Evolutionary conservation across 495 filamentous ascomycete genomes (phyloP).

Genomic region (Viridothelium virens): DNA sequence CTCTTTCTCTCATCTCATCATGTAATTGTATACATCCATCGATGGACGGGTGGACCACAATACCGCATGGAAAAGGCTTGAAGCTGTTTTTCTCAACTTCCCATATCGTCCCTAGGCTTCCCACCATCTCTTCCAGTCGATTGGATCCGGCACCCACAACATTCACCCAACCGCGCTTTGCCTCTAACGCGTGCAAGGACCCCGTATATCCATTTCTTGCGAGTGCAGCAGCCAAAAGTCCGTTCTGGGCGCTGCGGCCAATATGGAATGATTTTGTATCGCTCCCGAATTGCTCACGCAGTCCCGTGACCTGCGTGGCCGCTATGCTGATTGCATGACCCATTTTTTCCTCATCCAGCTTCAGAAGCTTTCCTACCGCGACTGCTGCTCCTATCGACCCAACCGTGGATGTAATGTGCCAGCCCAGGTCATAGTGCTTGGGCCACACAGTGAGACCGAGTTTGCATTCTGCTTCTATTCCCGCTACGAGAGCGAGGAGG

Average conservation of each 20-base stretch:
- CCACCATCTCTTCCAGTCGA: slow-evolving; percentile 34
- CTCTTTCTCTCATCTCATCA: slow-evolving; percentile 32
- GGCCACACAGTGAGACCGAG: slow-evolving; percentile 46
- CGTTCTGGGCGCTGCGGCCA: slow-evolving; percentile 46
- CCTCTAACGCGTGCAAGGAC: slow-evolving; percentile 43
- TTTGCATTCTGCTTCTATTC: slow-evolving; percentile 47
- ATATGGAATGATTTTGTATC: slow-evolving; percentile 50
- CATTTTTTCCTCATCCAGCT: slow-evolving; percentile 34
- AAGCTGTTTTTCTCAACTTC: slow-evolving; percentile 48
- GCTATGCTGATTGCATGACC: slow-evolving; percentile 48
- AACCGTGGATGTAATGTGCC: slow-evolving; percentile 49
- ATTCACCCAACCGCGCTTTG: slow-evolving; percentile 47
- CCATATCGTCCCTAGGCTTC: slow-evolving; percentile 36
- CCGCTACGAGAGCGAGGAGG: slow-evolving; percentile 45
- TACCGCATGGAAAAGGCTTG: slow-evolving; percentile 52
- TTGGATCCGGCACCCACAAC: slow-evolving; percentile 40
- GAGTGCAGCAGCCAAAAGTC: slow-evolving; percentile 44
- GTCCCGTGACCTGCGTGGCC: slow-evolving; percentile 45
- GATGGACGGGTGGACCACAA: slow-evolving; percentile 50
- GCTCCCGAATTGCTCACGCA: slow-evolving; percentile 48
- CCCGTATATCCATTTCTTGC: slow-evolving; percentile 44
- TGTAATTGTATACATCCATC: slow-evolving; percentile 44
- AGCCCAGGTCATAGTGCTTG: slow-evolving; percentile 49
- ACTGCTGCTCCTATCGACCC: slow-evolving; percentile 47
- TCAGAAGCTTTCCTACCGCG: slow-evolving; percentile 42